Evolutionary conservation across 257 asterid genomes (phyloP), one percentile per base, ranked within the genome.

Genomic region (Catharanthus roseus): DNA sequence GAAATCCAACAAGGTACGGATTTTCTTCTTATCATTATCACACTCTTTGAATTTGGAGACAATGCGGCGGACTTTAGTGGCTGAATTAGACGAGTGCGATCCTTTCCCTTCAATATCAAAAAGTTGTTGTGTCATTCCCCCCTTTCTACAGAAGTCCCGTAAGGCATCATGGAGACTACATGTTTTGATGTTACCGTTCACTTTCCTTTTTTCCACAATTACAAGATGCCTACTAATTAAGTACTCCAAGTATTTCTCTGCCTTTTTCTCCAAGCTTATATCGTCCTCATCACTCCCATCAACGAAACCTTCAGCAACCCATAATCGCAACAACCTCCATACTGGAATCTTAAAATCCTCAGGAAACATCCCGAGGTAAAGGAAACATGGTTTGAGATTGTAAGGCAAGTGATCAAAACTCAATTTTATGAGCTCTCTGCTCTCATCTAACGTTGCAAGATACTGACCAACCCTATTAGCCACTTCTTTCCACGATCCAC

Each of bases 351-450:
- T 4, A 8, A 36, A 11, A 26, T 60, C 66, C 19, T 60, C 66
- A 15, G 13, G 68, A 18, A 63, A 63, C 24, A 23, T 6, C 10
- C 70, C 70, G 2, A 65, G 55, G 10, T 65, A 41, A 8, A 65
- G 34, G 15, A 65, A 65, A 5, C 70, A 65, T 1, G 31, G 70
- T 24, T 41, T 65, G 0, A 65, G 19, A 24, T 15, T 3, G 19
- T 65, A 3, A 21, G 55, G 70, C 23, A 65, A 41, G 31, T 65
- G 65, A 45, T 67, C 6, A 39, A 65, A 81, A 69, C 82, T 81
- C 67, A 68, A 5, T 19, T 12, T n/a, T 10, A 56, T 56, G 19
- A 56, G 33, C 3, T 23, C 62, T 56, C 9, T 56, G 62, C 33
- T 56, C 5, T 23, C 33, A 9, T 56, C 62, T 23, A 0, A 0